These are phyloP conservation scores for Garcileccinum viscosum DNA, from an alignment of 1,284 basidiomycete genomes.

Conservation along the genomic window DNA sequence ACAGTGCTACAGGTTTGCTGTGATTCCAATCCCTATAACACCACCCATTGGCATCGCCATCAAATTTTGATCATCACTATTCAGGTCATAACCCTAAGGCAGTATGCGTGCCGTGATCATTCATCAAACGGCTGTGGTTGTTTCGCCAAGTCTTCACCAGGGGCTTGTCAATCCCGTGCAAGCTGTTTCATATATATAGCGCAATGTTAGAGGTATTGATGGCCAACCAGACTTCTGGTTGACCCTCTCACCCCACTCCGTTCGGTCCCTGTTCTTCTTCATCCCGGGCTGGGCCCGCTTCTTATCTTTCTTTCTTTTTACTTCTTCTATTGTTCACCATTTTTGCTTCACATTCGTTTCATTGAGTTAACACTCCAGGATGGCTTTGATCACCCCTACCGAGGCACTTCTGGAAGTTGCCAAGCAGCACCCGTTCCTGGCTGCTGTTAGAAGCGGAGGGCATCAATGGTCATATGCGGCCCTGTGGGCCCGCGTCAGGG, in stretches of 20 bases:
- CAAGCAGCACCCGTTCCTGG: conserved; percentile 31
- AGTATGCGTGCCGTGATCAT: background rate
- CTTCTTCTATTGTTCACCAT: background rate
- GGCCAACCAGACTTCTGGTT: conserved; percentile 13
- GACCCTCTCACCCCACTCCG: conserved; percentile 12
- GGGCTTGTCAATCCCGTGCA: background rate
- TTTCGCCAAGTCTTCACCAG: conserved; percentile 2
- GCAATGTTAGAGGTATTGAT: background rate
- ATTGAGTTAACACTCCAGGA: conserved; percentile 7
- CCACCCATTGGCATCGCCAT: background rate
- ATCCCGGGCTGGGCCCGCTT: conserved; percentile 26
- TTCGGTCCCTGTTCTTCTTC: conserved; percentile 11
- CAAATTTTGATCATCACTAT: conserved; percentile 9
- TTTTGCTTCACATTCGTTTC: conserved; percentile 7
- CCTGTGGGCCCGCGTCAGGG: conserved; percentile 34
- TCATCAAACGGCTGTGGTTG: conserved; percentile 12
- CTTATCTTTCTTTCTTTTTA: conserved; percentile 3
- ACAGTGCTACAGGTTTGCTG: too few species aligned
- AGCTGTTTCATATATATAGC: conserved; percentile 19
- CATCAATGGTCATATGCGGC: conserved; percentile 38
- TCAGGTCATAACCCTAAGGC: background rate
- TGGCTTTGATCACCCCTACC: conserved; percentile 34
- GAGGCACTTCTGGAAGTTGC: conserved; percentile 39
- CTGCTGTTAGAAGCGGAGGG: conserved; percentile 27
- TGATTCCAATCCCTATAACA: too few species aligned